These are phyloP conservation scores for Fraxinus nigra DNA, from an alignment of 305 asterid genomes.

Conservation along the genomic window DNA sequence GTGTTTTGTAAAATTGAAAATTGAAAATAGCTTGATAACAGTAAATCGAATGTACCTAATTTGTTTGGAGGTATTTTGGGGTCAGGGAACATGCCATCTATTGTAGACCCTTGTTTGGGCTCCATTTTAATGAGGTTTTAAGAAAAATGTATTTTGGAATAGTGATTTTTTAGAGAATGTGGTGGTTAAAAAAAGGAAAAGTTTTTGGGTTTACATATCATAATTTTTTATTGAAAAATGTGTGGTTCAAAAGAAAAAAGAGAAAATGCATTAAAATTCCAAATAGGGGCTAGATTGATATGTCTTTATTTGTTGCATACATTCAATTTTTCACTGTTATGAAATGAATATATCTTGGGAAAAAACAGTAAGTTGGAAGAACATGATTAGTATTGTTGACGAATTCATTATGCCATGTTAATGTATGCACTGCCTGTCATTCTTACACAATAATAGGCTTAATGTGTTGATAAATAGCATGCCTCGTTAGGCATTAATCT, in stretches of 20 bases:
- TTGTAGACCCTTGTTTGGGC: background rate
- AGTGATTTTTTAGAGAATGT: background rate
- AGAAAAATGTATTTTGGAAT: background rate
- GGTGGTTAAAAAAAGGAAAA: background rate
- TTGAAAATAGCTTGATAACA: too few relatives aligned
- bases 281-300: background rate
- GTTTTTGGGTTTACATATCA: too few relatives aligned
- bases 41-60: background rate
- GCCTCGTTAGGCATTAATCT: constrained; percentile 6
- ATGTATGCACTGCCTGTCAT: background rate
- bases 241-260: background rate
- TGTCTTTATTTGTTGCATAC: constrained; percentile 11
- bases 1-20: background rate
- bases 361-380: background rate
- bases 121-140: background rate
- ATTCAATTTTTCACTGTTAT: background rate
- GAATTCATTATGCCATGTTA: constrained; percentile 3
- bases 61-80: constrained; percentile 5
- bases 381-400: background rate
- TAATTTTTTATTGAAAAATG: too few relatives aligned
- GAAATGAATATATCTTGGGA: background rate
- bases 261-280: background rate
- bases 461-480: background rate
- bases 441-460: background rate
- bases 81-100: constrained; percentile 2